Base-by-base conservation (phyloP, 1,139 yeast genomes). In the Kodamaea sp. region DNA sequence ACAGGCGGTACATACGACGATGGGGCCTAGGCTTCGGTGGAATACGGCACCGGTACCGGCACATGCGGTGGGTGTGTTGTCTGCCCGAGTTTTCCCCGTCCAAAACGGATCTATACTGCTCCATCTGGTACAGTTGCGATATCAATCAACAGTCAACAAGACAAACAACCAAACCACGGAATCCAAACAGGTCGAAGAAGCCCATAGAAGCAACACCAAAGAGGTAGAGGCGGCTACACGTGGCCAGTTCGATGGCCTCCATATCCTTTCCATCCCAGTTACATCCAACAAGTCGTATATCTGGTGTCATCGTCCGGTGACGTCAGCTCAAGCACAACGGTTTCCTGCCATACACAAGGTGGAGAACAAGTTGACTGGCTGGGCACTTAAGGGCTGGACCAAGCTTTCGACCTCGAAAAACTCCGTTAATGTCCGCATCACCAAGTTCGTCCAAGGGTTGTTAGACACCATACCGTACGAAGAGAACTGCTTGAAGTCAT, bases 231-330 rank as follows among this genome's bases (percentile, higher is more conserved):
- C 39, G 37, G 40, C 25, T 9, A 38, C 39, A 14, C 40, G 6
- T 18, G 21, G 29, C 33, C 26, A 22, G 22, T 32, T 32, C 24
- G 43, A 57, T 24, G 56, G 77, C 6, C 68, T 76, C 24, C 77
- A 73, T 44, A 61, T 80, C 13, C 59, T 80, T 13, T 63, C 83
- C 8, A 59, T 83, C 5, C 92, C 92, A 4, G 63, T 83, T 14
- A 80, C 86, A 4, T 65, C 76, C 4, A 55, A 65, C 30, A 70
- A 70, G 40, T 71, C 82, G 4, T 83, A 69, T 51, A 57, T 83
- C 10, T 76, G 79, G 49, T 82, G 83, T 56, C 84, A 80, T 49
- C 62, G 70, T 26, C 70, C 71, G 1, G 52, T 69, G 20, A 50
- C 55, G 32, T 37, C 50, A 14, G 41, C 56, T 7, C 70, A 66